Evolutionary conservation across 2,329 filamentous ascomycete genomes (phyloP).

Genomic region (Cryphonectria carpinicola): DNA sequence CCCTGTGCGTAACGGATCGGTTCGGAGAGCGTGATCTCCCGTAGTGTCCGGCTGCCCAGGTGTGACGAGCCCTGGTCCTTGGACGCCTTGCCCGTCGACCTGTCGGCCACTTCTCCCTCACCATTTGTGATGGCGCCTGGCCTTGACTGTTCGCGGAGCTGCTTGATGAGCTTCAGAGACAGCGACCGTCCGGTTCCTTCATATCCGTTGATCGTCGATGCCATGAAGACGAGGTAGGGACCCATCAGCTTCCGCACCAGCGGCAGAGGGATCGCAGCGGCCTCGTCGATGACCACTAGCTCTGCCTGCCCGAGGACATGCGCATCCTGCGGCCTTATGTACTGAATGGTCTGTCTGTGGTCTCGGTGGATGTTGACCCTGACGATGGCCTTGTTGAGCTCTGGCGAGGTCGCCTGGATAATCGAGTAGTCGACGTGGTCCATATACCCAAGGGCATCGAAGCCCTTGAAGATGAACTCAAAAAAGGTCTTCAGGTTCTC

Average conservation of each 20-base stretch:
- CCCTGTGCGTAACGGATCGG: constrained; percentile 93
- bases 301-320: constrained; percentile 96
- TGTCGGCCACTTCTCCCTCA: constrained; percentile 72
- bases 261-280: constrained; percentile 92
- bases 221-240: constrained; percentile 98
- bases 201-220: constrained; percentile 98
- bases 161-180: constrained; percentile 95
- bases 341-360: constrained; percentile 97
- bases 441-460: constrained; percentile 89
- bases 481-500: constrained; percentile 99
- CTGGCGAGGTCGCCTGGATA: constrained; percentile 95
- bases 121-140: constrained; percentile 59
- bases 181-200: constrained; percentile 95
- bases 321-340: constrained; percentile 94
- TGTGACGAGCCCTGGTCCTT: constrained; percentile 65
- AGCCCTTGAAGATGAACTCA: constrained; percentile 97
- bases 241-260: constrained; percentile 93
- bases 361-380: constrained; percentile 93
- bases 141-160: constrained; percentile 89
- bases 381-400: constrained; percentile 99
- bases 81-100: constrained; percentile 73
- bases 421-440: constrained; percentile 98
- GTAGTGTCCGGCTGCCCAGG: constrained; percentile 72
- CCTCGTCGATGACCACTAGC: constrained; percentile 94
- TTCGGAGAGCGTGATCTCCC: constrained; percentile 90